These are phyloP conservation scores for Penicilliopsis zonata DNA, from an alignment of 495 filamentous ascomycete genomes.

Conservation along the genomic window DNA sequence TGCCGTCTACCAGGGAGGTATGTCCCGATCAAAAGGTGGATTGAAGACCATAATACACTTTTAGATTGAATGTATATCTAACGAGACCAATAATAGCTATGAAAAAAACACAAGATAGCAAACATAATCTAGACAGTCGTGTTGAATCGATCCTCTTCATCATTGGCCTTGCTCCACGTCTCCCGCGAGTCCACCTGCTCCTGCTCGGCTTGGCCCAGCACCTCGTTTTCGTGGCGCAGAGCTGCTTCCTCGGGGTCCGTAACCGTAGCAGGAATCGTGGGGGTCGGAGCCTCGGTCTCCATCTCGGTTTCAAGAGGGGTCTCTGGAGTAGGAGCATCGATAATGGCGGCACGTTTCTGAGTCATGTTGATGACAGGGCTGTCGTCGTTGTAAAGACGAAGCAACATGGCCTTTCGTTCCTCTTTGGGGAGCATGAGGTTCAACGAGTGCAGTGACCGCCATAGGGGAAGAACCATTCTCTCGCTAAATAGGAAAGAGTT, in stretches of 20 bases:
- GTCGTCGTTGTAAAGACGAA: constrained; percentile 79
- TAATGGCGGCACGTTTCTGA: constrained; percentile 28
- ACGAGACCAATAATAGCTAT: too few species aligned
- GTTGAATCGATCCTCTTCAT: constrained; percentile 33
- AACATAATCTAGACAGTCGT: constrained; percentile 24
- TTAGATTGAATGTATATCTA: too few species aligned
- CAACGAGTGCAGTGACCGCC: constrained; percentile 73
- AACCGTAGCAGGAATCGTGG: constrained; percentile 9
- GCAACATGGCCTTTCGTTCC: constrained; percentile 81
- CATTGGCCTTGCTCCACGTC: constrained; percentile 26
- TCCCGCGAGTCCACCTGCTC: constrained; percentile 24
- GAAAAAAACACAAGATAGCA: background rate
- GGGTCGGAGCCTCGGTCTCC: constrained; percentile 6
- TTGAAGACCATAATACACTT: too few species aligned
- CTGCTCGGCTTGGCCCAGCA: constrained; percentile 28
- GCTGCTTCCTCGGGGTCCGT: constrained; percentile 25
- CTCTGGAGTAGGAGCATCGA: constrained; percentile 8
- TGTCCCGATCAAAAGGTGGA: too few species aligned
- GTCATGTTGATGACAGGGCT: constrained; percentile 47
- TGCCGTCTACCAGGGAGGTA: too few species aligned
- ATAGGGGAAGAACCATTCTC: constrained; percentile 76
- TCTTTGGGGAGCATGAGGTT: constrained; percentile 98
- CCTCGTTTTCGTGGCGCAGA: constrained; percentile 21
- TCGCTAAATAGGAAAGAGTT: constrained; percentile 32
- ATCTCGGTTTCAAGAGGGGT: constrained; percentile 7